Base-by-base conservation (phyloP, 768 basidiomycete species). In the Hygrophorus russula region DNA sequence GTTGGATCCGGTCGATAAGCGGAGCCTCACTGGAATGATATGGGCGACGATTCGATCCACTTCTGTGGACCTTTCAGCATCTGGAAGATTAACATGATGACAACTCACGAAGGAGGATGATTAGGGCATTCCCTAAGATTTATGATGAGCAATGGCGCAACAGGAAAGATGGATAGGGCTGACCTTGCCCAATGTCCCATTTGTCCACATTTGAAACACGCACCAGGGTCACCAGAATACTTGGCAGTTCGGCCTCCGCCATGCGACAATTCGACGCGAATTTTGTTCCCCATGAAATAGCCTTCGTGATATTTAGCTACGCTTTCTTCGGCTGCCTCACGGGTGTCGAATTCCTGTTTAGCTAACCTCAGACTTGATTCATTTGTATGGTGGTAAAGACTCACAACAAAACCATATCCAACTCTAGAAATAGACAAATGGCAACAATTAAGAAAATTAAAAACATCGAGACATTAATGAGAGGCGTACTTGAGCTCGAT, bases 201-300 rank as follows among this genome's bases (percentile, higher is more conserved):
- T 53, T 84, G 76, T 17, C 84, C 88, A 42, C 89, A 92, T 52
- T 77, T 87, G 64, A 90, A 91, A 57, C 89, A 91, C 36, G 86
- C 83, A 3, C 87, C 85, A 11, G 87, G 85, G 41, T 89, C 89
- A n/a, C 80, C 78, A n/a, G 74, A 62, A 47, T 80, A 85, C 56
- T 86, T 89, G 7, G 82, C 80, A 11, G 81, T 78, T 45, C 85
- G 71, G 12, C 86, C 83, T 41, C 87, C 86, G 24, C 86, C 85
- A 58, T 82, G 86, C 27, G 89, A 90, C 11, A 82, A 64, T 56
- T 91, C 89, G 8, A 91, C 89, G 9, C 84, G 79, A 44, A 92
- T 89, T 67, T 86, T 89, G 60, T 88, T 89, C 34, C 89, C 88
- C 86, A 92, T 87, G 59, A 92, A 92, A 49, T 70, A 81, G 1